Conservation (phyloP, 1,284 basidiomycete genomes). For the Ustilago shanxiensis region DNA sequence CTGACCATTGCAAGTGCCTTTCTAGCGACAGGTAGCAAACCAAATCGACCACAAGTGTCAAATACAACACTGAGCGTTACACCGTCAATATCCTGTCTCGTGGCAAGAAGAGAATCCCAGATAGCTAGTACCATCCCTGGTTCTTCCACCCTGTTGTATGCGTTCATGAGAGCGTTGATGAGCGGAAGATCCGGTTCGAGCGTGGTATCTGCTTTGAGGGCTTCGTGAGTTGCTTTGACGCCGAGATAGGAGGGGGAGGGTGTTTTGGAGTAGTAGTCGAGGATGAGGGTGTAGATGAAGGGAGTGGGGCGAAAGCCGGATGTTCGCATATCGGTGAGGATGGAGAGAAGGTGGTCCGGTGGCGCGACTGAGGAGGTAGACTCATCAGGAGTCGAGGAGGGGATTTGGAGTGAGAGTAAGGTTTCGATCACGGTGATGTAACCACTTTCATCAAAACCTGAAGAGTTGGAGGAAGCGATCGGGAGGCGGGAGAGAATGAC, state of each 20-base stretch:
- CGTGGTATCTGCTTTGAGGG: slow-evolving; percentile 81
- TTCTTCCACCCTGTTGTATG: slow-evolving; percentile 82
- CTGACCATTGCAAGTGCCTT: slow-evolving; percentile 34
- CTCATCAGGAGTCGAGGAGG: background rate
- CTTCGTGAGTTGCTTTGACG: slow-evolving; percentile 80
- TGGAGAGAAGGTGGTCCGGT: slow-evolving; percentile 79
- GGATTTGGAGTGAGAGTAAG: slow-evolving; percentile 25
- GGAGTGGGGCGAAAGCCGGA: slow-evolving; percentile 76
- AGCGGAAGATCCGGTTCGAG: slow-evolving; percentile 81
- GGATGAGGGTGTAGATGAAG: slow-evolving; percentile 80
- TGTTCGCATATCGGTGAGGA: slow-evolving; percentile 85
- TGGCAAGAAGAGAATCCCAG: slow-evolving; percentile 79
- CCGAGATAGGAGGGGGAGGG: slow-evolving; percentile 37
- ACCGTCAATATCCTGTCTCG: slow-evolving; percentile 73
- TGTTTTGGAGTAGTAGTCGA: slow-evolving; percentile 73
- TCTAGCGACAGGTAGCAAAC: slow-evolving; percentile 53
- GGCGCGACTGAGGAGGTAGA: slow-evolving; percentile 64
- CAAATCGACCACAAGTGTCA: slow-evolving; percentile 82
- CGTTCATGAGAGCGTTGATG: slow-evolving; percentile 91
- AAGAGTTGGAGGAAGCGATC: background rate
- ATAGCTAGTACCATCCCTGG: slow-evolving; percentile 80
- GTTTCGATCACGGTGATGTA: slow-evolving; percentile 30
- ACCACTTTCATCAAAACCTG: slow-evolving; percentile 19
- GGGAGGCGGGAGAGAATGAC: slow-evolving; percentile 23
- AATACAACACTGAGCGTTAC: slow-evolving; percentile 83